These are phyloP conservation scores for Podospora conica DNA, from an alignment of 495 filamentous ascomycete genomes.

Conservation along the genomic window DNA sequence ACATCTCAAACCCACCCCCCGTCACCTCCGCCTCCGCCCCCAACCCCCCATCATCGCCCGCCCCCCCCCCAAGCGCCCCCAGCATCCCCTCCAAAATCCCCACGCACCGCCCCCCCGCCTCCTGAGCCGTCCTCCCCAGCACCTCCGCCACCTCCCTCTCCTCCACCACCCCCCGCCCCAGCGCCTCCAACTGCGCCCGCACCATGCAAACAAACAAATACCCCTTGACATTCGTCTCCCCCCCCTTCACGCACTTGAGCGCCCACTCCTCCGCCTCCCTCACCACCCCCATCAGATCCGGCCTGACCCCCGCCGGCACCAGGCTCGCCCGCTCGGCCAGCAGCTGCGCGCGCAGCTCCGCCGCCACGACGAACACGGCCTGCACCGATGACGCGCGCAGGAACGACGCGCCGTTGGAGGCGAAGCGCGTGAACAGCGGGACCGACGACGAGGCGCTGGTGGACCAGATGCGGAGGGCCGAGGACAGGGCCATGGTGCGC, in stretches of 20 bases:
- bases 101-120: neutral
- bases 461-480: neutral
- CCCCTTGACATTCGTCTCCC: constrained; percentile 55
- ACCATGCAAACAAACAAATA: constrained; percentile 42
- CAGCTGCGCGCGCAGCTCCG: constrained; percentile 45
- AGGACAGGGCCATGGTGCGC: neutral
- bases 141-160: neutral
- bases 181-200: neutral
- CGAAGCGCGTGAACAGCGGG: constrained; percentile 4
- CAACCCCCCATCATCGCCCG: neutral
- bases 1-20: neutral
- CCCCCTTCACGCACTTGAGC: constrained; percentile 37
- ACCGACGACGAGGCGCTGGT: neutral
- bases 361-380: constrained; percentile 36
- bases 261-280: constrained; percentile 41
- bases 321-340: constrained; percentile 42
- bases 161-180: constrained; percentile 11
- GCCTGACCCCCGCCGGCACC: constrained; percentile 35
- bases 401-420: constrained; percentile 1
- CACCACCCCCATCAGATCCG: constrained; percentile 44
- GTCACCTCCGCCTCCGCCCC: neutral
- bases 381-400: constrained; percentile 37
- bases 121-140: neutral
- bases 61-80: neutral
- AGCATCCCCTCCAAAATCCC: constrained; percentile 1